A percentile compares a stretch with the other conserved stretches of the same genome.
Evolutionary conservation across 495 filamentous ascomycete species (phyloP).

Genomic region (Podospora bellae-mahoneyi): DNA sequence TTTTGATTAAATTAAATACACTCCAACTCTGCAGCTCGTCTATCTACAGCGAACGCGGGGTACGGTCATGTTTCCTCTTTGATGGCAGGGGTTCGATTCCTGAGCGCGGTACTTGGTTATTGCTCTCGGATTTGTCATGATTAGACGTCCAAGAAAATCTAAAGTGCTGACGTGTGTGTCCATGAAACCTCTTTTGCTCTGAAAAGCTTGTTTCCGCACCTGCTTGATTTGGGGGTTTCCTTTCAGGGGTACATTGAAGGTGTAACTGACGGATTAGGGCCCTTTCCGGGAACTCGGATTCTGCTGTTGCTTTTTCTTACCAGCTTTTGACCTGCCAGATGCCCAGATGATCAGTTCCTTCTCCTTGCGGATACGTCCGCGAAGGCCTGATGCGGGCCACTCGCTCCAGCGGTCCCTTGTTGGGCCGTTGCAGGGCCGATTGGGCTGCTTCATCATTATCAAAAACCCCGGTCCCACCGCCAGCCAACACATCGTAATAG

Average conservation of each 20-base stretch:
- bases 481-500: constrained; percentile 60
- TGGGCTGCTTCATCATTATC: constrained; percentile 41
- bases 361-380: constrained; percentile 56
- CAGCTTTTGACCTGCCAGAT: constrained; percentile 19
- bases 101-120: not conserved
- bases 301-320: not conserved
- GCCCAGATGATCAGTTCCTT: constrained; percentile 31
- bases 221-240: not conserved
- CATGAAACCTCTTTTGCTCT: not conserved
- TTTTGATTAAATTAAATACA: constrained; percentile 12
- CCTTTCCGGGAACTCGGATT: constrained; percentile 3
- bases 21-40: constrained; percentile 5
- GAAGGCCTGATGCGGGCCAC: constrained; percentile 61
- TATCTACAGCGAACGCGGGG: not conserved
- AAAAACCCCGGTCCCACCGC: constrained; percentile 59
- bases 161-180: not conserved
- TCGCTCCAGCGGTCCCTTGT: constrained; percentile 48
- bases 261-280: not conserved
- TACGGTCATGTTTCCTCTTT: not conserved
- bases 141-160: not conserved
- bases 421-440: constrained; percentile 20
- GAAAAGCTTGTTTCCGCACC: not conserved
- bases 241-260: not conserved
- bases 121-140: not conserved
- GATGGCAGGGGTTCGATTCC: not conserved